These are phyloP conservation scores for Cryptococcus sp. DNA, from an alignment of 1,284 basidiomycete species.

Conservation along the genomic window DNA sequence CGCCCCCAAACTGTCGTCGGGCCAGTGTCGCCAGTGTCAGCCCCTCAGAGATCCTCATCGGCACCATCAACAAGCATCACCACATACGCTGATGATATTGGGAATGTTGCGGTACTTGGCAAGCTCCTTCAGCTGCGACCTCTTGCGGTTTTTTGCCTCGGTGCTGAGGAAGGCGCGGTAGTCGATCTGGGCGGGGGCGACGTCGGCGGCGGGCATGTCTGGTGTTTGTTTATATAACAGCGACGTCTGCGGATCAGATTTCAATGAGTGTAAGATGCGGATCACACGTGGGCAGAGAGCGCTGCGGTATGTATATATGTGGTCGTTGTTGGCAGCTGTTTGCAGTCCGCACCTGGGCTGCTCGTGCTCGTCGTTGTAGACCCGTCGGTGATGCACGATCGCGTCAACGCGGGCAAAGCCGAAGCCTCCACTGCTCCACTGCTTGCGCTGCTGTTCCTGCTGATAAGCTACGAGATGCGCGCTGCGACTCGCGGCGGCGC, in stretches of 20 bases:
- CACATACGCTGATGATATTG: conserved; percentile 22
- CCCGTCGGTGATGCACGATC: not conserved
- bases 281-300: too few relatives aligned
- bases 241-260: too few relatives aligned
- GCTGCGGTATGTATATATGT: too few relatives aligned
- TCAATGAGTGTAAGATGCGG: too few relatives aligned
- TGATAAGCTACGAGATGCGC: too few relatives aligned
- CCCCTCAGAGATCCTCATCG: not conserved
- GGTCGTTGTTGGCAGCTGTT: too few relatives aligned
- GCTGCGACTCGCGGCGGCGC: too few relatives aligned
- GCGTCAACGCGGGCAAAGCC: not conserved
- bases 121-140: conserved; percentile 16
- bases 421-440: too few relatives aligned
- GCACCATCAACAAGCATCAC: not conserved
- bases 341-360: too few relatives aligned
- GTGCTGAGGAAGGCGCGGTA: conserved; percentile 14
- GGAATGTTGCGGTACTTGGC: conserved; percentile 18
- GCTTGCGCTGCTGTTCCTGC: too few relatives aligned
- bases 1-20: conserved; percentile 25
- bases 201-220: conserved; percentile 6
- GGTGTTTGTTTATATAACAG: too few relatives aligned
- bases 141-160: conserved; percentile 13
- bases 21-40: not conserved
- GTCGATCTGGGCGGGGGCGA: conserved; percentile 11
- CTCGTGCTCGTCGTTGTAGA: not conserved